A percentile compares a stretch with the other conserved stretches of the same genome.
Evolutionary conservation across 1,139 yeast species (phyloP).

Genomic region (Geotrichum citri-aurantii): DNA sequence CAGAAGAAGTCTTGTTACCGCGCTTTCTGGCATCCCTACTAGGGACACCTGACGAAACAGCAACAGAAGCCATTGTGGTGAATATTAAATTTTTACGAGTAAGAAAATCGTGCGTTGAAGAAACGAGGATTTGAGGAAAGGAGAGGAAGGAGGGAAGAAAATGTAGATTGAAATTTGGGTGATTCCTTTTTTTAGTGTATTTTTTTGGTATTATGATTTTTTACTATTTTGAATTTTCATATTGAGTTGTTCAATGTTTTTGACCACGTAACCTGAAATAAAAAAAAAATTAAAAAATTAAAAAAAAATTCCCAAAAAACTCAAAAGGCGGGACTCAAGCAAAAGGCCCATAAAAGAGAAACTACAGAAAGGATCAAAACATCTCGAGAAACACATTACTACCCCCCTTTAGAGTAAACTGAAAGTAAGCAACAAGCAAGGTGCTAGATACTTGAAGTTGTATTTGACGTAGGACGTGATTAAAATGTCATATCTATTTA

Average conservation of each 20-base stretch:
- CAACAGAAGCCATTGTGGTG: slow-evolving; percentile 18
- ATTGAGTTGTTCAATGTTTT: not conserved
- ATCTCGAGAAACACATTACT: too few species aligned
- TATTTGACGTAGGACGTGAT: too few species aligned
- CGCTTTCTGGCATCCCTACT: slow-evolving; percentile 18
- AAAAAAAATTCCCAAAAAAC: not conserved
- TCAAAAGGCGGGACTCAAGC: not conserved
- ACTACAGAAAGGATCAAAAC: too few species aligned
- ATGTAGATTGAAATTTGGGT: slow-evolving; percentile 9
- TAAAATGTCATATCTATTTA: too few species aligned
- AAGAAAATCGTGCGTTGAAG: not conserved
- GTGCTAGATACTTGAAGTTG: too few species aligned
- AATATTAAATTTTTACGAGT: too few species aligned
- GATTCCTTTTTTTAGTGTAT: not conserved
- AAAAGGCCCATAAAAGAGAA: too few species aligned
- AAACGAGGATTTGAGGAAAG: not conserved
- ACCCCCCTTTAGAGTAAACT: too few species aligned
- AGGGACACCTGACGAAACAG: slow-evolving; percentile 18
- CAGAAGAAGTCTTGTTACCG: slow-evolving; percentile 1
- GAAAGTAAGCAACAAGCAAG: too few species aligned
- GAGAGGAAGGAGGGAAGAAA: slow-evolving; percentile 2
- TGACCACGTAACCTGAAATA: slow-evolving; percentile 7
- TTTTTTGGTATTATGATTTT: not conserved
- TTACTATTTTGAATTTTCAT: not conserved
- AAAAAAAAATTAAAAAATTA: not conserved